Base-by-base conservation (phyloP, 2,329 filamentous ascomycete species). In the Ophiostoma angusticollis region DNA sequence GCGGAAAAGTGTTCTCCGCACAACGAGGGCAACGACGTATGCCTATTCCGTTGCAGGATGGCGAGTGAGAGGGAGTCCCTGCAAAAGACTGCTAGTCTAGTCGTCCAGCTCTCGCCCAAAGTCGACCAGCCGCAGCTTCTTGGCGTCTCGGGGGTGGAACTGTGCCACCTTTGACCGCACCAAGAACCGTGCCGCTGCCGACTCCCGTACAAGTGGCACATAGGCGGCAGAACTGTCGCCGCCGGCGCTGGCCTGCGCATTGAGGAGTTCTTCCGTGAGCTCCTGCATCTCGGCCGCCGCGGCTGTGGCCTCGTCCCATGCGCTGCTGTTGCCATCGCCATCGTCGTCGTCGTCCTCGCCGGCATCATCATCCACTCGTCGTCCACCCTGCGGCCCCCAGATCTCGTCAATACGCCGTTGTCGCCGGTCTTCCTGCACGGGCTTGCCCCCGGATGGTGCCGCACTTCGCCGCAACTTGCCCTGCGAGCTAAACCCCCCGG, bases 371-470 rank as follows among this genome's bases (percentile, higher is more conserved):
- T 22, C 13, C n/a, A n/a, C 3, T 37, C 37, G 1, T 40, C 25
- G 4, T 27, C 32, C 18, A 1, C 17, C 22, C 2, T n/a, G 35
- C 12, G 27, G 18, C 1, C 68, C 70, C 73, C 74, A 78, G 23
- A 80, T 77, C 42, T 79, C 70, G 49, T 79, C 75, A 41, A 80
- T 74, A 23, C 74, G 65, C 29, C 65, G 64, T 54, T 80, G 75
- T 12, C 70, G 62, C 52, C 64, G 70, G 49, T 71, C 71, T n/a
- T 62, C 21, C n/a, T 23, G 13, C 14, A 27, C 32, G 13, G 18
- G 23, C 21, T 24, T 28, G 14, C 18, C 28, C 21, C 7, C 34
- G 23, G 27, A 78, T 78, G 73, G 13, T 68, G 60, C 52, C 64
- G 70, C 49, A 70, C 68, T 27, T 33, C 16, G 16, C 61, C 52